Base-by-base conservation (phyloP, 2,329 filamentous ascomycete genomes). In the Trichoderma citrinoviride region DNA sequence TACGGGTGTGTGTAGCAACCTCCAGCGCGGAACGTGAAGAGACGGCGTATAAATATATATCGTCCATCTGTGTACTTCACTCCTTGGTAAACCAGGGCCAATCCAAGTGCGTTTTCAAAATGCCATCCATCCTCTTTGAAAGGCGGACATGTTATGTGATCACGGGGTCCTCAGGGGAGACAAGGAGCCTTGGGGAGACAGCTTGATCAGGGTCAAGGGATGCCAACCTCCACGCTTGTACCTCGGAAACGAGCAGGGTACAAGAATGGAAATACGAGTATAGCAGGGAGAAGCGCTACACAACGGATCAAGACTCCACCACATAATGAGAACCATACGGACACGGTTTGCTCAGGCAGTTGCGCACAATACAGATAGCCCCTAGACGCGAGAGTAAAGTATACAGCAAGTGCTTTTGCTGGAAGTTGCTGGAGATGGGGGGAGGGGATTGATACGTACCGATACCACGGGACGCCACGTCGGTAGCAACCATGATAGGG, bases 391-490 rank as follows among this genome's bases (percentile, higher is more conserved):
- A 92, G 90, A 94, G 92, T 92, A 92, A 89, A 93, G 90, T 87
- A 60, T 60, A 92, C 87, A 86, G 83, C 83, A 85, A 80, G 71
- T 74, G 71, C 69, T 74, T 70, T 80, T 83, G 82, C 85, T 84
- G 83, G 82, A 83, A 81, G 80, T 83, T 83, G 84, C 81, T 78
- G 77, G 68, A 65, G 68, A 74, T 68, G 69, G 68, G 70, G 73
- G 75, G 82, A 81, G 58, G 61, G 66, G 50, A 25, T 66, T 85
- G 83, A 87, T 90, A 94, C 93, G 96, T 96, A 97, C 95, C 95
- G 83, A 99, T 97, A 92, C 95, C 95, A 93, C 95, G 95, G 77
- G 95, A 98, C 82, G 95, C 95, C 82, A 99, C 95, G 77, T 98
- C 95, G 71, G 95, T 99, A 82, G 95, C 95, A 83, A 99, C 95